Conservation (phyloP, 2,329 filamentous ascomycete genomes). For the Kalmusia sp. region DNA sequence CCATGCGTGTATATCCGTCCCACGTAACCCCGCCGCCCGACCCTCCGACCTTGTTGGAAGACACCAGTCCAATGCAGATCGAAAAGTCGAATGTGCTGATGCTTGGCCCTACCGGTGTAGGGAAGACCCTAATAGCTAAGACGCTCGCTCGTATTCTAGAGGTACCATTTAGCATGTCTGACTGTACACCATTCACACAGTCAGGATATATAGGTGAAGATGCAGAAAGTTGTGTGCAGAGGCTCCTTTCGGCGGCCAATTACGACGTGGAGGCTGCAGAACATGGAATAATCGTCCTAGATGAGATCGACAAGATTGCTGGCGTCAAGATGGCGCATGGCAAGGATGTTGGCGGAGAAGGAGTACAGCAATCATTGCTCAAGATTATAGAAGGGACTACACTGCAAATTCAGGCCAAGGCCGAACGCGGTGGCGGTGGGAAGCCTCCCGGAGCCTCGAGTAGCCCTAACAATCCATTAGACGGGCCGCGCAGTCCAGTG, state of each 20-base stretch:
- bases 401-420: slow-evolving; percentile 88
- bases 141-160: slow-evolving; percentile 92
- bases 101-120: slow-evolving; percentile 90
- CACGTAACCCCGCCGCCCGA: slow-evolving; percentile 33
- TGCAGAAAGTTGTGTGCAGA: slow-evolving; percentile 92
- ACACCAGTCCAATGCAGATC: slow-evolving; percentile 71
- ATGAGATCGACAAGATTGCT: slow-evolving; percentile 98
- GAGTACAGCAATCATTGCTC: slow-evolving; percentile 91
- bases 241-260: slow-evolving; percentile 86
- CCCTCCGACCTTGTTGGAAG: slow-evolving; percentile 56
- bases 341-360: slow-evolving; percentile 93
- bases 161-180: slow-evolving; percentile 92
- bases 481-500: slow-evolving; percentile 25
- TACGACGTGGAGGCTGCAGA: slow-evolving; percentile 87
- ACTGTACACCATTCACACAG: slow-evolving; percentile 95
- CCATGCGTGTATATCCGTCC: slow-evolving; percentile 49
- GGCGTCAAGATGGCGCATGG: slow-evolving; percentile 86
- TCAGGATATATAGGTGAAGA: slow-evolving; percentile 98
- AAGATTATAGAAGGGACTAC: slow-evolving; percentile 98
- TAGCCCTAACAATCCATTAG: slow-evolving; percentile 25
- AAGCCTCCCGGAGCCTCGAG: slow-evolving; percentile 30
- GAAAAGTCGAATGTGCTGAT: slow-evolving; percentile 96
- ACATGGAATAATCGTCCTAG: slow-evolving; percentile 90
- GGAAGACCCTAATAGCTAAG: slow-evolving; percentile 94
- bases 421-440: slow-evolving; percentile 62